A percentile compares a stretch with the other conserved stretches of the same genome.
Conservation (phyloP, 495 filamentous ascomycete species). For the Clavariopsis aquatica region DNA sequence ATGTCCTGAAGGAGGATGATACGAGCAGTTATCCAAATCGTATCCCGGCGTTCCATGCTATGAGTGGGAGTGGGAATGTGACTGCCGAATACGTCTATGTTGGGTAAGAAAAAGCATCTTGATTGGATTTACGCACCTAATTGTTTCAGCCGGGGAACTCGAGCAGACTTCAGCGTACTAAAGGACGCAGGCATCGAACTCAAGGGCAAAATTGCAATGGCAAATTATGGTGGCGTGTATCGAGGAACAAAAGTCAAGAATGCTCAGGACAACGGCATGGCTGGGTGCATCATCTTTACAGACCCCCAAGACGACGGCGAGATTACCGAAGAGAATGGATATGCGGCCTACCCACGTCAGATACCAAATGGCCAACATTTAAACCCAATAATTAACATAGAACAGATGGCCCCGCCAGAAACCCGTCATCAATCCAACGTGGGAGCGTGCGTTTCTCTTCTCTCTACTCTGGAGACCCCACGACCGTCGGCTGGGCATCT, state of each 20-base stretch:
- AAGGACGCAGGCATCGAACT: constrained; percentile 39
- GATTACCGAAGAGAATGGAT: constrained; percentile 41
- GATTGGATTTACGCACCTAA: neutral
- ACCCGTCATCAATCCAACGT: constrained; percentile 40
- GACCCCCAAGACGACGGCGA: constrained; percentile 42
- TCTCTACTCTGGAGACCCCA: constrained; percentile 42
- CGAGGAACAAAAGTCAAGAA: constrained; percentile 43
- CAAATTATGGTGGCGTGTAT: constrained; percentile 42
- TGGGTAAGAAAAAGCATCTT: constrained; percentile 13
- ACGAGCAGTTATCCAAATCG: constrained; percentile 37
- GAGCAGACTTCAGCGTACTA: constrained; percentile 40
- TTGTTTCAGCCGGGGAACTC: constrained; percentile 28
- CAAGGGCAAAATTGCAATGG: constrained; percentile 44
- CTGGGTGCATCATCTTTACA: constrained; percentile 41
- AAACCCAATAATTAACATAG: neutral
- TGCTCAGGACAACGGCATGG: constrained; percentile 42
- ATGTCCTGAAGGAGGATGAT: constrained; percentile 39
- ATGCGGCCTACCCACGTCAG: constrained; percentile 39
- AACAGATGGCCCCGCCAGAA: constrained; percentile 41
- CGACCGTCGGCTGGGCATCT: constrained; percentile 44
- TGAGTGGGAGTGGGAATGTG: constrained; percentile 39
- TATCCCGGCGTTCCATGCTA: constrained; percentile 43
- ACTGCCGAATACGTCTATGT: constrained; percentile 43
- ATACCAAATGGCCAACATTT: neutral
- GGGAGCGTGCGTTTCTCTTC: constrained; percentile 41